Conservation (phyloP, 768 basidiomycete genomes). For the Hebeloma cylindrosporum region DNA sequence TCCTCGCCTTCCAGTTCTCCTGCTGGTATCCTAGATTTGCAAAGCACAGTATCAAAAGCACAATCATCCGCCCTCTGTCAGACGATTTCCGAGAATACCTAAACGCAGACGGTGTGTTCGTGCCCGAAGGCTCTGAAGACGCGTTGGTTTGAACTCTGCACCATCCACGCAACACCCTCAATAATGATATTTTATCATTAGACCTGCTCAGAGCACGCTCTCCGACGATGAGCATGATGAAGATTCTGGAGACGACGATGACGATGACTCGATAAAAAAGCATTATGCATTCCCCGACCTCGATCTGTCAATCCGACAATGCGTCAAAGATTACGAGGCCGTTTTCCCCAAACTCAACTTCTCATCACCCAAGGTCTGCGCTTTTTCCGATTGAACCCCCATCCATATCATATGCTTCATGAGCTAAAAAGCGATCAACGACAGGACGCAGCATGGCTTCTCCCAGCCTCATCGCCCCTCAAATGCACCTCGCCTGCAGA, state of each 20-base stretch:
- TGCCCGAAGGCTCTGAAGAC: conserved; percentile 82
- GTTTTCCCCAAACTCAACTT: conserved; percentile 98
- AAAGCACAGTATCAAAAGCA: conserved; percentile 66
- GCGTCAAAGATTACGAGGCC: conserved; percentile 68
- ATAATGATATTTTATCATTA: conserved; percentile 22
- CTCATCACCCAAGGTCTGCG: conserved; percentile 79
- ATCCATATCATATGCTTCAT: background rate
- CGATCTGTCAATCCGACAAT: conserved; percentile 67
- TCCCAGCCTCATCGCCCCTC: conserved; percentile 79
- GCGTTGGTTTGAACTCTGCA: conserved; percentile 44
- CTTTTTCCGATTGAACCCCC: background rate
- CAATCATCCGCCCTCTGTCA: conserved; percentile 67
- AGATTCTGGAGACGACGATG: conserved; percentile 34
- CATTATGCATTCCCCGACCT: conserved; percentile 78
- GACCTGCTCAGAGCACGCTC: conserved; percentile 52
- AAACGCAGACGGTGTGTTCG: conserved; percentile 78
- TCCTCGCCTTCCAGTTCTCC: conserved; percentile 79
- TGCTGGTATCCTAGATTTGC: conserved; percentile 80
- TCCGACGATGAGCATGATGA: conserved; percentile 56
- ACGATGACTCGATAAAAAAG: conserved; percentile 30
- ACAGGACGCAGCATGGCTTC: conserved; percentile 87
- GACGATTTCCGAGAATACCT: conserved; percentile 69
- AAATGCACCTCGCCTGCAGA: conserved; percentile 88
- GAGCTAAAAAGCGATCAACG: background rate
- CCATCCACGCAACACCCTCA: conserved; percentile 4